Evolutionary conservation across 1,139 yeast genomes (phyloP).

Genomic region (Kodamaea arcana): DNA sequence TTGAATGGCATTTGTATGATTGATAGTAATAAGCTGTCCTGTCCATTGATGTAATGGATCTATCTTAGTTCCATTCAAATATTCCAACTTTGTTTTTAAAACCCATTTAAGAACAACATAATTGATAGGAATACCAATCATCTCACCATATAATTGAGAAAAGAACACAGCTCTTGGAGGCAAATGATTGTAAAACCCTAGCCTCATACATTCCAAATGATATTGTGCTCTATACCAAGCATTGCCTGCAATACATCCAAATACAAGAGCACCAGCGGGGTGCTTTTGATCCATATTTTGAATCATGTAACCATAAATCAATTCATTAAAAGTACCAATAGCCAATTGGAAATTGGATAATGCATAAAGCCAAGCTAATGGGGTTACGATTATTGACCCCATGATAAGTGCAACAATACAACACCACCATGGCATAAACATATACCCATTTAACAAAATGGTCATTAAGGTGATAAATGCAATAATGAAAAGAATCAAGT

Average conservation of each 20-base stretch:
- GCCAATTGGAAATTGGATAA: constrained; percentile 49
- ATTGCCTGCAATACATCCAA: constrained; percentile 50
- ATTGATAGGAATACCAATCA: constrained; percentile 49
- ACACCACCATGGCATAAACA: constrained; percentile 51
- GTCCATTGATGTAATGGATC: constrained; percentile 55
- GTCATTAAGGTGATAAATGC: constrained; percentile 33
- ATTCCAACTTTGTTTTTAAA: constrained; percentile 33
- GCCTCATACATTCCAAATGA: constrained; percentile 44
- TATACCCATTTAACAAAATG: constrained; percentile 32
- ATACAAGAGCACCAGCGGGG: constrained; percentile 47
- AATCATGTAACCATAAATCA: constrained; percentile 44
- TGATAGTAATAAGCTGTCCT: constrained; percentile 38
- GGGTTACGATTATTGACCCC: constrained; percentile 45
- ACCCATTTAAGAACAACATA: constrained; percentile 48
- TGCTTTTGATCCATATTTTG: constrained; percentile 28
- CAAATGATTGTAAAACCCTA: constrained; percentile 46
- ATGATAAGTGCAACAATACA: constrained; percentile 39
- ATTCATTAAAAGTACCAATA: constrained; percentile 49
- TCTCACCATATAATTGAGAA: constrained; percentile 47
- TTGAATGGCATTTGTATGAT: constrained; percentile 47
- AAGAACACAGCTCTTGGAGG: constrained; percentile 46
- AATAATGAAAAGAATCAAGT: constrained; percentile 25
- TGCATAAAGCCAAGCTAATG: constrained; percentile 49
- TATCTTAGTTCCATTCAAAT: constrained; percentile 29
- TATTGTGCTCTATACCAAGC: constrained; percentile 54